Evolutionary conservation across 2,329 filamentous ascomycete genomes (phyloP).

Genomic region (Lithohypha guttulata): DNA sequence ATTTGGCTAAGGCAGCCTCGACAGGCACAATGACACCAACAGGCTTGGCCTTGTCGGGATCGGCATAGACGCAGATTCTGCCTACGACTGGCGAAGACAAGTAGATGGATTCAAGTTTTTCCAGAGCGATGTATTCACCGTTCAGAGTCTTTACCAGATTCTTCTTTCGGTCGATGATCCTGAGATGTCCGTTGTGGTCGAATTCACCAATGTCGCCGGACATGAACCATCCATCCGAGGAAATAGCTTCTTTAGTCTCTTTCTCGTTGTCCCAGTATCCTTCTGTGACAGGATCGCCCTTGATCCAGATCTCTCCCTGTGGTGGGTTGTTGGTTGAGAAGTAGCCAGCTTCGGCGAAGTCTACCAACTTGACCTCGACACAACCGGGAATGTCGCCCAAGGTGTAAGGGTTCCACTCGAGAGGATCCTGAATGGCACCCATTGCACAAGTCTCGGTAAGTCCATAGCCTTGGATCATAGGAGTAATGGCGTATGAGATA

Average conservation of each 20-base stretch:
- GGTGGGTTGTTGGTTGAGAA: constrained; percentile 61
- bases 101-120: constrained; percentile 90
- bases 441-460: constrained; percentile 80
- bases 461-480: constrained; percentile 91
- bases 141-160: constrained; percentile 93
- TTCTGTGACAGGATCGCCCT: constrained; percentile 61
- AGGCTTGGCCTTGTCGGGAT: constrained; percentile 61
- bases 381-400: constrained; percentile 69
- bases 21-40: constrained; percentile 66
- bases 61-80: constrained; percentile 82
- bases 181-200: constrained; percentile 65
- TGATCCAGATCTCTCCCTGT: constrained; percentile 87
- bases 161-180: constrained; percentile 93
- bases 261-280: constrained; percentile 79
- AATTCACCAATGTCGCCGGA: constrained; percentile 94
- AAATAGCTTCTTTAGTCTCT: constrained; percentile 69
- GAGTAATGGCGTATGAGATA: constrained; percentile 81
- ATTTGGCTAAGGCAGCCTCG: constrained; percentile 45
- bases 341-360: constrained; percentile 83
- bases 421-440: constrained; percentile 52
- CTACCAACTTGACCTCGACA: constrained; percentile 83
- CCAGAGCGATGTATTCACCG: constrained; percentile 92
- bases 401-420: constrained; percentile 67
- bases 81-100: constrained; percentile 65
- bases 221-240: constrained; percentile 88